These are phyloP conservation scores for Oenanthe javanica DNA, from an alignment of 140 eudicot genomes.

Conservation along the genomic window DNA sequence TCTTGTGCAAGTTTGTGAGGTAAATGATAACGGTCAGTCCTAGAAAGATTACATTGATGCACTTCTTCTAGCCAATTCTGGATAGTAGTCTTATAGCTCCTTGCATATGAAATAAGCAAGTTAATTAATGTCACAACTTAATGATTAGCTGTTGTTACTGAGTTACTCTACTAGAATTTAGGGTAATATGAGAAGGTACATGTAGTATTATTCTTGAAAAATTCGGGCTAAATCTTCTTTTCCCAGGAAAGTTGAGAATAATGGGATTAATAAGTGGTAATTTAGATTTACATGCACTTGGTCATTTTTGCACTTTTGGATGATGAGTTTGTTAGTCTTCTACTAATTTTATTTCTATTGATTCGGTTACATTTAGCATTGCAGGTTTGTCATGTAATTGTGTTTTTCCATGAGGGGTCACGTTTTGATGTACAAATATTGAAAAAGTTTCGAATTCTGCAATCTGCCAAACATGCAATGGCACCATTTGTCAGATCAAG, in stretches of 20 bases:
- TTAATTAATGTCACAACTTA: neutral
- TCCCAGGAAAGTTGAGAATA: neutral
- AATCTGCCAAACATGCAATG: conserved; percentile 78
- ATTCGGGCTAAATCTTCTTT: neutral
- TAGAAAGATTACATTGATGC: neutral
- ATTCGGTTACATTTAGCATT: conserved; percentile 27
- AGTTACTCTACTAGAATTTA: neutral
- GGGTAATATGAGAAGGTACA: neutral
- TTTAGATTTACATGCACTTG: neutral
- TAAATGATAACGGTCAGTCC: neutral
- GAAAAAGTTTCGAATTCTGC: conserved; percentile 63
- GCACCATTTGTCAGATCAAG: conserved; percentile 48
- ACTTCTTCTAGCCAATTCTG: neutral
- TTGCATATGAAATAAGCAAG: neutral
- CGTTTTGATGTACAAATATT: conserved; percentile 66
- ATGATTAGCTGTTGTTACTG: neutral
- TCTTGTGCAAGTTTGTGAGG: neutral
- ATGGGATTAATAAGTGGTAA: neutral
- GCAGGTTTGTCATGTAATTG: conserved; percentile 87
- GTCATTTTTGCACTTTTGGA: neutral
- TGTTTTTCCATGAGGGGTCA: conserved; percentile 77
- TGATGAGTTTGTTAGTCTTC: neutral
- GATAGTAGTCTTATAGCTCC: neutral
- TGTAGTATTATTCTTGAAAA: neutral
- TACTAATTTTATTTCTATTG: conserved; percentile 12